A percentile compares a stretch with the other conserved stretches of the same genome.
Evolutionary conservation across 2,329 filamentous ascomycete species (phyloP).

Genomic region (Cercospora sesami): DNA sequence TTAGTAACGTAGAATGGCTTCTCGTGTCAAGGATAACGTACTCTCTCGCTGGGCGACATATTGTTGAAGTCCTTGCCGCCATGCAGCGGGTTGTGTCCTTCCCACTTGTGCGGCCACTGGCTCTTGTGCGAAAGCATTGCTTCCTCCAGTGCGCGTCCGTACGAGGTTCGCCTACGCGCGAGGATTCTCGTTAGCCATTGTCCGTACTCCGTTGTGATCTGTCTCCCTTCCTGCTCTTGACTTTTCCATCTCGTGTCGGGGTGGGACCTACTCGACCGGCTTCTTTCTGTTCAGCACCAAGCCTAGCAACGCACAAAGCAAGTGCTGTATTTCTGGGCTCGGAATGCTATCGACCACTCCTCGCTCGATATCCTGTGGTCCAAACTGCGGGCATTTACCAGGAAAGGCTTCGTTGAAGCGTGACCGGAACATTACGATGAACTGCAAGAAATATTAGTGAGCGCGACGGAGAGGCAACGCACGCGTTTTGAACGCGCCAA

Average conservation of each 20-base stretch:
- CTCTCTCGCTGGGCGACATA: constrained; percentile 78
- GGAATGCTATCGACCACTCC: constrained; percentile 77
- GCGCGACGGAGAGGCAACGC: constrained; percentile 24
- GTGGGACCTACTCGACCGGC: constrained; percentile 82
- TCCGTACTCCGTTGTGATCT: not conserved
- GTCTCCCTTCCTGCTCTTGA: not conserved
- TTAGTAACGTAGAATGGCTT: not conserved
- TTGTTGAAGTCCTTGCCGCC: constrained; percentile 77
- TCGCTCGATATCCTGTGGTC: constrained; percentile 90
- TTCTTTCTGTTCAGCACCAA: constrained; percentile 96
- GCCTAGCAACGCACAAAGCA: constrained; percentile 85
- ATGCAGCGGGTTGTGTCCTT: constrained; percentile 76
- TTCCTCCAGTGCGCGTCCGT: constrained; percentile 90
- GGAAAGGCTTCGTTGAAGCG: constrained; percentile 89
- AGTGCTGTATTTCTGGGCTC: constrained; percentile 79
- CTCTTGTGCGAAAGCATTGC: constrained; percentile 78
- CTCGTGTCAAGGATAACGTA: constrained; percentile 47
- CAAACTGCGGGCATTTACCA: constrained; percentile 82
- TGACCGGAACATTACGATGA: constrained; percentile 96
- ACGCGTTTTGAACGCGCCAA: constrained; percentile 37
- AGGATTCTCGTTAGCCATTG: constrained; percentile 36
- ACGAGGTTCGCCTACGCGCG: constrained; percentile 75
- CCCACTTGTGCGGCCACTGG: constrained; percentile 88
- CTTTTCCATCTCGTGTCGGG: not conserved
- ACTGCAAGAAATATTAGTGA: constrained; percentile 62